These are phyloP conservation scores for Exidia glandulosa DNA, from an alignment of 768 basidiomycete species.

Conservation along the genomic window DNA sequence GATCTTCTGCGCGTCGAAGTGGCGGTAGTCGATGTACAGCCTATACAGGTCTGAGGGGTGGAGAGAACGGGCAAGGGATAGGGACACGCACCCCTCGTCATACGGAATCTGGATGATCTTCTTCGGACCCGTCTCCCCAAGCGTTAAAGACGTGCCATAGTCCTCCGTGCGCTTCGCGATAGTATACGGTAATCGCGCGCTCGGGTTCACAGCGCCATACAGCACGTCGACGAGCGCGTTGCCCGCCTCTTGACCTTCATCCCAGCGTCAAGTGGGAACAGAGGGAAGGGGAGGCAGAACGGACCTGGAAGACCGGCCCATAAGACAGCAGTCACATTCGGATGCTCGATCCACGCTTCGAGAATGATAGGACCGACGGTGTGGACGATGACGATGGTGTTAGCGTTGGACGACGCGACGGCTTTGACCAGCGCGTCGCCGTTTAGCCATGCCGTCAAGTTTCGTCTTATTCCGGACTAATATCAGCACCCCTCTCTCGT, in stretches of 20 bases:
- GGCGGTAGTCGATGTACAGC: constrained; percentile 38
- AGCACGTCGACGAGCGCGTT: constrained; percentile 28
- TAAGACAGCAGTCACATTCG: constrained; percentile 9
- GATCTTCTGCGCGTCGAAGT: constrained; percentile 4
- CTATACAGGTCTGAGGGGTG: constrained; percentile 25
- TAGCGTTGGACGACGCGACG: constrained; percentile 15
- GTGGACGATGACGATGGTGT: constrained; percentile 14
- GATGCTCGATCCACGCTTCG: constrained; percentile 10
- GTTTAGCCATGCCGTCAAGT: constrained; percentile 23
- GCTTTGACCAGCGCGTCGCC: constrained; percentile 25
- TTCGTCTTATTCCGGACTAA: constrained; percentile 12
- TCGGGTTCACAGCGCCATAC: constrained; percentile 27
- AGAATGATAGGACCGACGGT: constrained; percentile 6
- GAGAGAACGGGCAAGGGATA: neutral
- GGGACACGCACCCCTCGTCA: constrained; percentile 36
- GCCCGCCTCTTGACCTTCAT: constrained; percentile 27
- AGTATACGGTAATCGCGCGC: constrained; percentile 27
- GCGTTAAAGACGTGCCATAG: constrained; percentile 20
- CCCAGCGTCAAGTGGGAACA: constrained; percentile 15
- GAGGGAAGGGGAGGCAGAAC: too few species aligned
- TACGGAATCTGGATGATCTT: constrained; percentile 42
- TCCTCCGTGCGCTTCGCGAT: constrained; percentile 24
- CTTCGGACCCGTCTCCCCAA: constrained; percentile 23
- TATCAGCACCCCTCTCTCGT: too few species aligned
- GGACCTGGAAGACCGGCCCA: constrained; percentile 16